Conservation (phyloP, 2,329 filamentous ascomycete genomes). For the Raffaelea ambrosiae region DNA sequence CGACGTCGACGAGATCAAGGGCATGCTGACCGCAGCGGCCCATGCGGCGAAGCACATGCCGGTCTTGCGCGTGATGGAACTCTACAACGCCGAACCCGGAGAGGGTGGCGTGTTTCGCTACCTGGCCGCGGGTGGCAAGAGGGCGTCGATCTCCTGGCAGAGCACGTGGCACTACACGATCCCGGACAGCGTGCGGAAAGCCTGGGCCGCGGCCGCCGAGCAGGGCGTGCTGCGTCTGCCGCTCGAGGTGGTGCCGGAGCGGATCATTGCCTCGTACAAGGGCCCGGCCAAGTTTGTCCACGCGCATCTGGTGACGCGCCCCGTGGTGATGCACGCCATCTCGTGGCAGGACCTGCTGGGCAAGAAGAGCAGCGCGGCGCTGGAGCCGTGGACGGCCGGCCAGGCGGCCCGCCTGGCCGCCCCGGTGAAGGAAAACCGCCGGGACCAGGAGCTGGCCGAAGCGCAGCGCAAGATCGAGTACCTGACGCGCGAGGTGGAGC, state of each 20-base stretch:
- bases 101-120: conserved; percentile 19
- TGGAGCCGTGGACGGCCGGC: too few relatives aligned
- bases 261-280: background rate
- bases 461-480: background rate
- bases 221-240: background rate
- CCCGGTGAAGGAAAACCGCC: background rate
- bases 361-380: background rate
- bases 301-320: background rate
- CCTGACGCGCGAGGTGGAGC: background rate
- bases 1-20: conserved; percentile 14
- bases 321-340: background rate
- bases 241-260: background rate
- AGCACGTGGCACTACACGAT: conserved; percentile 11
- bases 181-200: conserved; percentile 1
- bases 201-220: conserved; percentile 5
- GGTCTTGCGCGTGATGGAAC: conserved; percentile 15
- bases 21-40: conserved; percentile 14
- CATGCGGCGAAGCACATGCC: conserved; percentile 19
- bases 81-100: conserved; percentile 17
- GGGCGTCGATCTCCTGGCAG: conserved; percentile 11
- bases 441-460: background rate
- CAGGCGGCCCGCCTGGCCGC: background rate
- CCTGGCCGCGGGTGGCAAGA: conserved; percentile 5
- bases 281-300: background rate
- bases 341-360: background rate